These are phyloP conservation scores for Tricholoma hemisulphureum DNA, from an alignment of 768 basidiomycete species.

Conservation along the genomic window DNA sequence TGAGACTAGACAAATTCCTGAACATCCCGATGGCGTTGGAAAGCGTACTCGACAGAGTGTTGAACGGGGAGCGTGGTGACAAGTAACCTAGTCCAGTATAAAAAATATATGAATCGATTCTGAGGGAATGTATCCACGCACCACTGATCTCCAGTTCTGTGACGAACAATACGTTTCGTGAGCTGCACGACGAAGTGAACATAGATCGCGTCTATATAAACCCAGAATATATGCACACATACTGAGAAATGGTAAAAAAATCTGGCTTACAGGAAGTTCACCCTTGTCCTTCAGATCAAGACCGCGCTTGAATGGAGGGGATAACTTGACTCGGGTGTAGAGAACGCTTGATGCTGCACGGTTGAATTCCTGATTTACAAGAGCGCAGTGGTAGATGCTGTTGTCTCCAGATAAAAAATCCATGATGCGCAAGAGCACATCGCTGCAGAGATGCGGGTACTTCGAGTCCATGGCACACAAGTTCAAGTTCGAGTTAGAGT, in stretches of 20 bases:
- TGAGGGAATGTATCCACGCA: slow-evolving; percentile 14
- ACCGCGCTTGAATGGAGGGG: slow-evolving; percentile 31
- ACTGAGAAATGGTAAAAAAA: background rate
- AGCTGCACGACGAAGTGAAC: slow-evolving; percentile 39
- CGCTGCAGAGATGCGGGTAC: slow-evolving; percentile 23
- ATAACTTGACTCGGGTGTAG: slow-evolving; percentile 44
- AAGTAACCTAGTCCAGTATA: slow-evolving; percentile 19
- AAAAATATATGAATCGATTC: background rate
- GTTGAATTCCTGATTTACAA: slow-evolving; percentile 48
- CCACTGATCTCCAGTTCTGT: slow-evolving; percentile 44
- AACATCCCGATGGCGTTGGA: slow-evolving; percentile 30
- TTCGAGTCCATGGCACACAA: background rate
- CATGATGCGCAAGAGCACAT: slow-evolving; percentile 36
- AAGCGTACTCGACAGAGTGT: slow-evolving; percentile 27
- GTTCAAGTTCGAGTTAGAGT: background rate
- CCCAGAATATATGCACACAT: background rate
- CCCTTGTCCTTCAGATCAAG: slow-evolving; percentile 38
- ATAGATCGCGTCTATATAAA: slow-evolving; percentile 33
- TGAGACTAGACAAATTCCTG: slow-evolving; percentile 31
- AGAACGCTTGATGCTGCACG: slow-evolving; percentile 43
- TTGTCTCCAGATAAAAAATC: slow-evolving; percentile 34
- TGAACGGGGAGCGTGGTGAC: slow-evolving; percentile 28
- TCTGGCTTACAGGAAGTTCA: slow-evolving; percentile 29
- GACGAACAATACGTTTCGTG: slow-evolving; percentile 41
- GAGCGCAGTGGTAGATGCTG: slow-evolving; percentile 37